Evolutionary conservation across 2,329 filamentous ascomycete species (phyloP), one percentile per base, ranked within the genome.

Genomic region (Xylariaceae sp.): DNA sequence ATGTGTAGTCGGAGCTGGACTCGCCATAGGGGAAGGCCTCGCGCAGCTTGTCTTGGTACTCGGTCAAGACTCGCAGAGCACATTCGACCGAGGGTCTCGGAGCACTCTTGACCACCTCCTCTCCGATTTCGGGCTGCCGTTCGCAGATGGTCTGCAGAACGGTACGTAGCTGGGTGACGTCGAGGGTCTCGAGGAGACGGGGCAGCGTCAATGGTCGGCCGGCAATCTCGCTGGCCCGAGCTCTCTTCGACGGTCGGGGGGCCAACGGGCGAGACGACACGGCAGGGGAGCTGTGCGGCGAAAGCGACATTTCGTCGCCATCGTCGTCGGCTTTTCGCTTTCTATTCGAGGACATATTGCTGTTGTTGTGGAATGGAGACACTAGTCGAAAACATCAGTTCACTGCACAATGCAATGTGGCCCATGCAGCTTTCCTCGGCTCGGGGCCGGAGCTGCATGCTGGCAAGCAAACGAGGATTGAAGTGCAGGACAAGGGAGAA

Each of bases 71-170:
- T 28, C 81, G 72, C 16, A 96, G 68, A 1, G 86, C 88, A 8
- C 86, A 83, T 25, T 76, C 67, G 33, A 92, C 84, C 22, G 84
- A 87, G 0, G 92, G 92, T n/a, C 85, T 78, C 37, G 92, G 92
- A 27, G 90, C 89, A 33, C 81, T 78, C 34, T 80, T 74, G 19
- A 88, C 77, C 28, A 98, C 83, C 59, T 96, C 89, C 33, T 84
- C 76, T 33, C 80, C 81, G 42, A 98, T 83, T 44, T 84, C 80
- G 4, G 89, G 87, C 55, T 94, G 87, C 47, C 83, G 78, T 52
- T 94, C 84, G 65, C 89, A 95, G 55, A 98, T 84, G 35, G 83
- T 81, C 57, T 89, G 85, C n/a, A 98, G 72, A 2, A 95, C 80
- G 22, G 77, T 78, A 47, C 90, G 80, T 52, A 98, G 73, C 46